phyloP scores from a whole-genome alignment of 2,329 filamentous ascomycete genomes.

The Colletotrichum orbiculare region DNA sequence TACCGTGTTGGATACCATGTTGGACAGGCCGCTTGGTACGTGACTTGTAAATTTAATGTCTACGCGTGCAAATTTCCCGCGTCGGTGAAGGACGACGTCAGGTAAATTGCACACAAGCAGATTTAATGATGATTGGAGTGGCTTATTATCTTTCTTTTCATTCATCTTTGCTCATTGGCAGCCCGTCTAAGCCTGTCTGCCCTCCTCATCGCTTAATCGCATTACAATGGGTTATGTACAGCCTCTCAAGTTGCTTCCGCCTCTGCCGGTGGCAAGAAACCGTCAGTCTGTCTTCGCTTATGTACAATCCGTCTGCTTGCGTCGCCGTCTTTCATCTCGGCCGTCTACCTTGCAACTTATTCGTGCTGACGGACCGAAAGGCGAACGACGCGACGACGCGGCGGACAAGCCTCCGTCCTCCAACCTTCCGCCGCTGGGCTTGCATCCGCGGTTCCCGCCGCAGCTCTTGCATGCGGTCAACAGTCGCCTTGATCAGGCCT shows the following conservation, averaged over 20 bases:
- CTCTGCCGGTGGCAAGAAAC: slow-evolving; percentile 22
- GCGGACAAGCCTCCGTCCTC: slow-evolving; percentile 8
- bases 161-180: slow-evolving; percentile 27
- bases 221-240: slow-evolving; percentile 38
- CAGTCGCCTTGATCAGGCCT: background rate
- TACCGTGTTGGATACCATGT: no score
- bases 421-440: background rate
- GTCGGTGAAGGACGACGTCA: background rate
- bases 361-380: slow-evolving; percentile 6
- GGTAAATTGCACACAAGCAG: background rate
- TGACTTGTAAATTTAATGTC: no score
- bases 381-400: slow-evolving; percentile 31
- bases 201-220: slow-evolving; percentile 21
- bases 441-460: slow-evolving; percentile 20
- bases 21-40: no score
- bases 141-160: slow-evolving; percentile 21
- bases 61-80: no score
- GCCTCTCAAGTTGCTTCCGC: slow-evolving; percentile 6
- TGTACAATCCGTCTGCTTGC: slow-evolving; percentile 35
- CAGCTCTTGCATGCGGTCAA: background rate
- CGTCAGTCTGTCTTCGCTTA: slow-evolving; percentile 20
- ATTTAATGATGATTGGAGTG: slow-evolving; percentile 3
- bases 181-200: slow-evolving; percentile 12
- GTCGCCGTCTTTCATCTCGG: slow-evolving; percentile 3
- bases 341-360: background rate